phyloP scores from a whole-genome alignment of 768 basidiomycete genomes.

The Agrocybe chaxingu region DNA sequence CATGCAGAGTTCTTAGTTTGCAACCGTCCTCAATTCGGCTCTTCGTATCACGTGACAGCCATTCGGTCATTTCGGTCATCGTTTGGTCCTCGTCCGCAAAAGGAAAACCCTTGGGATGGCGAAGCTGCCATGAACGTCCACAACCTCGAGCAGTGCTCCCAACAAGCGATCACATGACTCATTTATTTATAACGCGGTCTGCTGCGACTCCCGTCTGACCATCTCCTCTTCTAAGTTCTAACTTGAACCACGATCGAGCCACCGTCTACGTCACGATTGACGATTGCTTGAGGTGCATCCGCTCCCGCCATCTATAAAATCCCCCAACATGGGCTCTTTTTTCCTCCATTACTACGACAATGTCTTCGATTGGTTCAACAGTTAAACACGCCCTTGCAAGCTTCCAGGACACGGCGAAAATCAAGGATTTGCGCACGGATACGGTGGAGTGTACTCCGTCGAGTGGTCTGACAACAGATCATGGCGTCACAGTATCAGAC shows the following conservation, averaged over 20 bases:
- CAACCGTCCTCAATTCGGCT: no score
- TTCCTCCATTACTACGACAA: constrained; percentile 1
- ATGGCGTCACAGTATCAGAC: constrained; percentile 54
- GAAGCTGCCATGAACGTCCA: no score
- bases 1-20: no score
- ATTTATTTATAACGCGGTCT: constrained; percentile 6
- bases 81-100: no score
- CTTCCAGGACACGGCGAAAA: constrained; percentile 28
- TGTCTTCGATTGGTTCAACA: constrained; percentile 19
- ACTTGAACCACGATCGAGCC: background rate
- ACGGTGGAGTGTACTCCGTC: constrained; percentile 25
- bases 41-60: no score
- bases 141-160: background rate
- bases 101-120: no score
- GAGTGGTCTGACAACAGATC: constrained; percentile 54
- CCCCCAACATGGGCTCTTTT: background rate
- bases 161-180: constrained; percentile 4
- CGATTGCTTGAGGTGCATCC: background rate
- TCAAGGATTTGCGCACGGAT: constrained; percentile 29
- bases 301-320: constrained; percentile 2
- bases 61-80: no score
- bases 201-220: background rate
- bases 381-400: constrained; percentile 23
- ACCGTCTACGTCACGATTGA: constrained; percentile 17
- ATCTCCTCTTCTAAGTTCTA: background rate